These are phyloP conservation scores for Meyerozyma smithsonii DNA, from an alignment of 1,139 yeast species.

Conservation along the genomic window DNA sequence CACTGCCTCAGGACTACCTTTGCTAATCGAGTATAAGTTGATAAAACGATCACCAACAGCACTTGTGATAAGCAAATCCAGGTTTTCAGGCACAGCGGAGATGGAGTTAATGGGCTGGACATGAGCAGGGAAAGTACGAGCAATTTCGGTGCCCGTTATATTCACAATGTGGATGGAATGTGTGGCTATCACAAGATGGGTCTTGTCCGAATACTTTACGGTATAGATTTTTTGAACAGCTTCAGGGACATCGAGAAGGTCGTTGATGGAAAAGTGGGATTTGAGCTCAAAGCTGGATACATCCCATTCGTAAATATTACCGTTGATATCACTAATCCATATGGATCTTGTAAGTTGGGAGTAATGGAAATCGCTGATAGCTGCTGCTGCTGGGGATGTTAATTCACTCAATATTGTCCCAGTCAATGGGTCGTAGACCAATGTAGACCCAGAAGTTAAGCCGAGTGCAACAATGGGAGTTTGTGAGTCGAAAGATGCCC, in stretches of 20 bases:
- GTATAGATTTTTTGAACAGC: conserved; percentile 30
- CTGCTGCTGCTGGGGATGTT: conserved; percentile 44
- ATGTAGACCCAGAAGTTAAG: conserved; percentile 58
- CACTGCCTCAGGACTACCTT: conserved; percentile 42
- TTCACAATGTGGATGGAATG: conserved; percentile 56
- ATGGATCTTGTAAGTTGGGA: conserved; percentile 39
- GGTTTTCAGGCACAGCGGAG: conserved; percentile 26
- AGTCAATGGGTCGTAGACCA: conserved; percentile 65
- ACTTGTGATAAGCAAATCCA: conserved; percentile 54
- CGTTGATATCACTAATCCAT: conserved; percentile 65
- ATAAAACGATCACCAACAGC: conserved; percentile 78
- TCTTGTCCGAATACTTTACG: conserved; percentile 29
- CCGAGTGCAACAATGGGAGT: conserved; percentile 55
- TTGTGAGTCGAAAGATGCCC: conserved; percentile 46
- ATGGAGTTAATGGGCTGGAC: conserved; percentile 57
- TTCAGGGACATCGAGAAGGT: conserved; percentile 31
- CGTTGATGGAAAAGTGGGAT: conserved; percentile 40
- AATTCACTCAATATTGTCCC: conserved; percentile 53
- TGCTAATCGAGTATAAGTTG: conserved; percentile 55
- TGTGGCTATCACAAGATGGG: conserved; percentile 57
- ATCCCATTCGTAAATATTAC: conserved; percentile 65
- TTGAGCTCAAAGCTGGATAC: conserved; percentile 35
- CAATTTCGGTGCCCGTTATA: conserved; percentile 28
- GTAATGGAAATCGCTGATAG: conserved; percentile 51
- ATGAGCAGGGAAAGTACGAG: conserved; percentile 65